Evolutionary conservation across 1,284 basidiomycete species (phyloP), one percentile per base, ranked within the genome.

Genomic region (Cryptococcus floricola): DNA sequence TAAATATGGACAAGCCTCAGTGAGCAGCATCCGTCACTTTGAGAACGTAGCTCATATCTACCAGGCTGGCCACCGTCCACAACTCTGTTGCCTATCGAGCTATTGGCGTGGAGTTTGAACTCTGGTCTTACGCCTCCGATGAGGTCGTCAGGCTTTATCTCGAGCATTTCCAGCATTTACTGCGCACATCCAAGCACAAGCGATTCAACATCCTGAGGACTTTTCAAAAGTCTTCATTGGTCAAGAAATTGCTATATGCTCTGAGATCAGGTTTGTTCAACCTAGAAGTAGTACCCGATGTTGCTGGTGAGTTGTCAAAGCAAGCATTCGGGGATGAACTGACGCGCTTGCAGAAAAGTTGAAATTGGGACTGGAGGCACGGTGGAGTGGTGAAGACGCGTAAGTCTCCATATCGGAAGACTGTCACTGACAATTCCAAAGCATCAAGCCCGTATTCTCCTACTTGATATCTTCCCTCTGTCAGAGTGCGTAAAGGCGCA

Each of bases 21-120:
- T 91, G 68, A 58, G 86, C 75, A 12, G 27, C 42, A 31, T 7
- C 38, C 18, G 16, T 18, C 25, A 4, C 23, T 16, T 9, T 38
- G 34, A 18, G 38, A 13, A 14, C 39, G 13, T 31, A 41, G 38
- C 61, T 59, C 39, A 61, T 47, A 6, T 31, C 8, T 39, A 18
- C 23, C 64, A 92, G 89, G 25, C 81, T 83, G 56, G 92, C 92
- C 1, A 88, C 87, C 0, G 81, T 97, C 28, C 83, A 86, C 50
- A 96, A 96, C 64, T 81, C 85, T 2, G 81, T 88, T 1, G 90
- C 90, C 2, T 96, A 95, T 69, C 83, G 84, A 46, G 82, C 87
- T 1, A 82, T 97, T 44, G 88, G 90, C 0, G 83, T 97, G 3
- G 91, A 96, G 68, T 90, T 96, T 64, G 87, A 91, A 57, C 83